Evolutionary conservation across 1,284 basidiomycete species (phyloP).

Genomic region (Pseudomicrostroma phylloplanum): DNA sequence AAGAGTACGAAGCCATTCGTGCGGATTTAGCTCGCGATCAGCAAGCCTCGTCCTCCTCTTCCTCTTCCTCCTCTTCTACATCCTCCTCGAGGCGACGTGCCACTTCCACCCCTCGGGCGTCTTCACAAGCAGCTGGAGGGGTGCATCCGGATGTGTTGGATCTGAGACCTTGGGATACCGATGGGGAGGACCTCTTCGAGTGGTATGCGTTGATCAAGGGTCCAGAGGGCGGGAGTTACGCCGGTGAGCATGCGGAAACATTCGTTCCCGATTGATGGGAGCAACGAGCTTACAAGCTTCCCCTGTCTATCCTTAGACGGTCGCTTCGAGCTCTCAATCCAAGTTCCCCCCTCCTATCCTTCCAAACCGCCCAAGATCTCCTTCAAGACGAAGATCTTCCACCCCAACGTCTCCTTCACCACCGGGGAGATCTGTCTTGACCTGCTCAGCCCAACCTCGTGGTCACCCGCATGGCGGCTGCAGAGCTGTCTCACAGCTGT

Average conservation of each 20-base stretch:
- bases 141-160: constrained; percentile 32
- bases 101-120: neutral
- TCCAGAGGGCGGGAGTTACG: constrained; percentile 26
- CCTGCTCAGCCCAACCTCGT: constrained; percentile 37
- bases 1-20: constrained; percentile 27
- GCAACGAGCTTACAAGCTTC: too few relatives aligned
- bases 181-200: constrained; percentile 36
- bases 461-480: constrained; percentile 50
- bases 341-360: constrained; percentile 35
- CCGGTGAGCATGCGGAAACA: constrained; percentile 17
- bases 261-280: too few relatives aligned
- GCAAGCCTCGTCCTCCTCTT: neutral
- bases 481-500: constrained; percentile 45
- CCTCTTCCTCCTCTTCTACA: constrained; percentile 2
- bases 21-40: constrained; percentile 17
- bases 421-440: constrained; percentile 51
- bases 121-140: constrained; percentile 4
- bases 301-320: constrained; percentile 19
- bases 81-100: constrained; percentile 7
- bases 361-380: constrained; percentile 44
- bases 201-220: constrained; percentile 36
- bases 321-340: constrained; percentile 31
- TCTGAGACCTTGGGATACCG: constrained; percentile 34
- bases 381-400: constrained; percentile 43
- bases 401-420: constrained; percentile 45